Base-by-base conservation (phyloP, 805 yeast genomes). In the Lachancea fermentati region DNA sequence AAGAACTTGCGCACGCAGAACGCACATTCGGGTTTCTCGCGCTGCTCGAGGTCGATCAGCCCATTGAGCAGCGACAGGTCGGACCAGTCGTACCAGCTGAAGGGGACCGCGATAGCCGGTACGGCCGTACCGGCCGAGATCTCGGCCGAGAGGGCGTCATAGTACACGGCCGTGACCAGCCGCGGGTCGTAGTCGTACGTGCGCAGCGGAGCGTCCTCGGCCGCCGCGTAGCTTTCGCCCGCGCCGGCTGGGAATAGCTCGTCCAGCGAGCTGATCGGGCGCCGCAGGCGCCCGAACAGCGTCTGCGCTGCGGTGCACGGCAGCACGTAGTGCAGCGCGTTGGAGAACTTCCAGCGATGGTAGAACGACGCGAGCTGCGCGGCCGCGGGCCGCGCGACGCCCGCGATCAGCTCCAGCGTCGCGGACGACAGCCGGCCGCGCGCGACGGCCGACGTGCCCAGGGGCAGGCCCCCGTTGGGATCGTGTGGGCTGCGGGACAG, bases 61-160 rank as follows among this genome's bases (percentile, higher is more conserved):
- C 56, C 54, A 0, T 71, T 43, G 14, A 43, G 32, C 2, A 30
- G 9, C 28, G 40, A 63, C 47, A 73, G 54, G 46, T 73, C 75
- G 0, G 66, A 64, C 78, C 79, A 76, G 48, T 76, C 82, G 40
- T 69, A 71, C 82, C 81, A 76, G 38, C 73, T 75, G 50, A 76
- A 75, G 1, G 75, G 73, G 0, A 25, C 30, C 13, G 24, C 7
- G 34, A 19, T 14, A 5, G 12, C 19, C 3, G 4, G 29, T 17
- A 17, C 35, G 9, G 19, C 13, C 19, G 14, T 31, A n/a, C 15
- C 29, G 6, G 26, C 37, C 33, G 6, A 19, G 12, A 34, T 19
- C 24, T 3, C 13, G 19, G 34, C 26, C 26, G 30, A 4, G 18
- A 43, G 13, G 18, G 33, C 34, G 37, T 43, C 46, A 29, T 34